phyloP scores from a whole-genome alignment of 1,284 basidiomycete species.

The Chondrostereum purpureum region DNA sequence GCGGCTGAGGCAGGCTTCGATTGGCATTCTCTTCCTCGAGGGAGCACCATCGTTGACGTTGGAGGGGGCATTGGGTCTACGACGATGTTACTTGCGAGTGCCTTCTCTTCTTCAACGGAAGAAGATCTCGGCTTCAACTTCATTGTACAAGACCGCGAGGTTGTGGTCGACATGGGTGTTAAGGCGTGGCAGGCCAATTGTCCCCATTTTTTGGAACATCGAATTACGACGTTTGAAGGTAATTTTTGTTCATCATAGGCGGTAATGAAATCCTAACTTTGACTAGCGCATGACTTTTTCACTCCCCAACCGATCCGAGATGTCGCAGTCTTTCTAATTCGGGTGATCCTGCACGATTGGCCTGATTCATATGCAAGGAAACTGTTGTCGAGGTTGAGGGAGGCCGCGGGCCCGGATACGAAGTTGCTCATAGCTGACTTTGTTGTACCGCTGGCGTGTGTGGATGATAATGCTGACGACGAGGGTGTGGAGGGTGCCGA shows the following conservation, averaged over 20 bases:
- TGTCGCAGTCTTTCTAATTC: slow-evolving; percentile 60
- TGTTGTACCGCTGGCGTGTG: slow-evolving; percentile 60
- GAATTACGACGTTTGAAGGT: slow-evolving; percentile 55
- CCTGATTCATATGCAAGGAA: slow-evolving; percentile 52
- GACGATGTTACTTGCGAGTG: slow-evolving; percentile 56
- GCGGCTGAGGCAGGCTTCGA: slow-evolving; percentile 49
- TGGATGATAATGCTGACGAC: slow-evolving; percentile 21
- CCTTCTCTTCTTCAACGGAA: slow-evolving; percentile 30
- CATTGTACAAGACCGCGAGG: slow-evolving; percentile 62
- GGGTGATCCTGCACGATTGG: slow-evolving; percentile 72
- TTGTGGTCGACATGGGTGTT: slow-evolving; percentile 56
- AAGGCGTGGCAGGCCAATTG: slow-evolving; percentile 58
- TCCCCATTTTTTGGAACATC: slow-evolving; percentile 53
- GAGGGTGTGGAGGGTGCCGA: slow-evolving; percentile 37
- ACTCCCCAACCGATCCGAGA: slow-evolving; percentile 47
- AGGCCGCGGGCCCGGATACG: slow-evolving; percentile 45
- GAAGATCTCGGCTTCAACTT: slow-evolving; percentile 40
- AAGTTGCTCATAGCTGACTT: slow-evolving; percentile 63
- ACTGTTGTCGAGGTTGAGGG: slow-evolving; percentile 44
- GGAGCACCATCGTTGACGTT: slow-evolving; percentile 62
- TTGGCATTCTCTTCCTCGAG: slow-evolving; percentile 50
- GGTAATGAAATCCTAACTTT: background rate
- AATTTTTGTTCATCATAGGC: slow-evolving; percentile 5
- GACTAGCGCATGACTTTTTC: slow-evolving; percentile 65
- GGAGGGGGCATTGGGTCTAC: slow-evolving; percentile 74